These are phyloP conservation scores for Ustilago trichophora DNA, from an alignment of 1,284 basidiomycete species.

Conservation along the genomic window DNA sequence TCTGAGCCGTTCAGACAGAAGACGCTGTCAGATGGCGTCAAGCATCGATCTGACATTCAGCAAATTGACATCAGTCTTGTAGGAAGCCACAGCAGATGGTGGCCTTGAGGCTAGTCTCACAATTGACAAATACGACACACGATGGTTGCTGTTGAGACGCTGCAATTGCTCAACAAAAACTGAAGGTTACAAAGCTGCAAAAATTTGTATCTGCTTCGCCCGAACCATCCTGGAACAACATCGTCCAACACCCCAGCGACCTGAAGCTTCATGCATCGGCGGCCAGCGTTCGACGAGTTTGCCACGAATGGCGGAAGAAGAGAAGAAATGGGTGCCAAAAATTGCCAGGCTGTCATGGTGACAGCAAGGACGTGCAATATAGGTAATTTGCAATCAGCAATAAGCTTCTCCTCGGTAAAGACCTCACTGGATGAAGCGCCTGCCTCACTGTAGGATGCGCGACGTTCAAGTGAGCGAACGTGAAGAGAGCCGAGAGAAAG, in stretches of 20 bases:
- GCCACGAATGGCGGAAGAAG: constrained; percentile 25
- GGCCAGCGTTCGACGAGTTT: neutral
- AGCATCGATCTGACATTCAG: too few species aligned
- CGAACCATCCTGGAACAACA: constrained; percentile 1
- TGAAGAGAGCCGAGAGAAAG: neutral
- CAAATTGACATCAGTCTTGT: too few species aligned
- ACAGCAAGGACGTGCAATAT: constrained; percentile 61
- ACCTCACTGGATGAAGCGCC: constrained; percentile 63
- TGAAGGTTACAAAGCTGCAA: neutral
- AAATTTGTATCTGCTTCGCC: constrained; percentile 17
- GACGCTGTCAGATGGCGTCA: too few species aligned
- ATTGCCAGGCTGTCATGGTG: constrained; percentile 58
- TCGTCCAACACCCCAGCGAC: neutral
- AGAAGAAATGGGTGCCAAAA: constrained; percentile 50
- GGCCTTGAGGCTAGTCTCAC: too few species aligned
- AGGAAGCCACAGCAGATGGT: too few species aligned
- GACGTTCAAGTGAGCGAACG: neutral
- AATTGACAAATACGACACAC: too few species aligned
- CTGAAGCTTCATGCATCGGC: constrained; percentile 24
- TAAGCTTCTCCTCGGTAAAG: constrained; percentile 63
- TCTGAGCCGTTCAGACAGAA: too few species aligned
- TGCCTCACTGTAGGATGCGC: constrained; percentile 49
- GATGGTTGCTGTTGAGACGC: too few species aligned
- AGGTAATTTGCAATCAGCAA: constrained; percentile 65
- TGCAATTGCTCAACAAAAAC: too few species aligned